Evolutionary conservation across 768 basidiomycete species (phyloP), one percentile per base, ranked within the genome.

Genomic region (Saitozyma sp.): DNA sequence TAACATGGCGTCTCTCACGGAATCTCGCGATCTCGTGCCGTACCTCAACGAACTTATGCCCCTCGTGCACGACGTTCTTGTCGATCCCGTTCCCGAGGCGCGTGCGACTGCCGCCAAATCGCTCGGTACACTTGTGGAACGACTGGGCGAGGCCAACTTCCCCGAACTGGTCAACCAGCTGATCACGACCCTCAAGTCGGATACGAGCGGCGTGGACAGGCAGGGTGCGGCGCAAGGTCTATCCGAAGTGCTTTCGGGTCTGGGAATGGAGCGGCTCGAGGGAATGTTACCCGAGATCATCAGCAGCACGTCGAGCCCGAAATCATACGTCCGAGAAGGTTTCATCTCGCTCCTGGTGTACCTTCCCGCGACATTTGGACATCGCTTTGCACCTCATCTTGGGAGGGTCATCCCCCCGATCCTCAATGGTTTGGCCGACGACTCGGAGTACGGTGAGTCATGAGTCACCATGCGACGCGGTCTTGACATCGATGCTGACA

Each of bases 161-260:
- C 96, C 96, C 1, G 90, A 95, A 70, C 85, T 99, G 29, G 92
- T 99, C 0, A 89, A 90, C n/a, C 87, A 88, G 9, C 83, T 99
- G 13, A 80, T 97, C 43, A 85, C 88, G 58, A 92, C 89, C 4
- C 85, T 98, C 66, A 92, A 92, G 80, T 88, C 91, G 9, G 93
- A 97, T 69, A 89, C 90, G 0, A 92, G 91, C 0, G 93, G 93
- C 13, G 94, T 98, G 29, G 96, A 99, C 78, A 85, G 95, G 55
- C 96, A 98, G 82, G 96, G 95, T 63, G 95, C 96, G 0, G 95
- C 95, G 3, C 96, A 98, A 80, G 96, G 96, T 71, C 84, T 98
- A 50, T 90, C 90, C 63, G 96, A 98, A 80, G 92, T 98, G 8
- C 84, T 98, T 2, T 88, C 93, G 3, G 94, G 92, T 17, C 86